Evolutionary conservation across 1,139 yeast genomes (phyloP), one percentile per base, ranked within the genome.

Genomic region (Suhomyces terraborum): DNA sequence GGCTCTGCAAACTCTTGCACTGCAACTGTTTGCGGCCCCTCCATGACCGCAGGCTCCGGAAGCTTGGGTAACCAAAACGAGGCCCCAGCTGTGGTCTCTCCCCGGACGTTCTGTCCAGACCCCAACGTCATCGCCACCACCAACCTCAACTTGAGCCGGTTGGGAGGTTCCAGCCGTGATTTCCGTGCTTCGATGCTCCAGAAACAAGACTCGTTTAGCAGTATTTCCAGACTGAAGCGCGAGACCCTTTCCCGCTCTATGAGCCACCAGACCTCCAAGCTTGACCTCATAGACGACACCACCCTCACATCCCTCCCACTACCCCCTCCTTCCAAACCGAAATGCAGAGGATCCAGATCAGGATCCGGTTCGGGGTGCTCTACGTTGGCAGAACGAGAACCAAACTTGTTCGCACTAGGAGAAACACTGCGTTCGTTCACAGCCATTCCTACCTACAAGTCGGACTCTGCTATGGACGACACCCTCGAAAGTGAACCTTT

Each of bases 231-330:
- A 19, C 26, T 30, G 19, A 32, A 35, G 19, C 32, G 40, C 6
- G 37, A 31, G 12, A 28, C 42, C 9, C 27, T 30, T 45, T 31
- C 59, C 56, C 21, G 23, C n/a, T 30, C 36, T 8, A 35, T 47
- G 24, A 34, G 36, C 26, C 59, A 55, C 32, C 63, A 66, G 9
- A 61, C 62, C 12, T 83, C 89, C 1, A 72, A 73, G 42, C 63
- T 84, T 9, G 89, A 84, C 48, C 64, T 83, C 42, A 68, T 84
- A 5, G 88, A 84, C 54, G 79, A 73, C 51, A 70, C 75, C 6
- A 74, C 76, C 14, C 61, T 84, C 40, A 84, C 91, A 0, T 82
- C 88, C 2, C 75, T 82, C 48, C 88, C 88, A 5, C 56, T 80
- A 26, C 80, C 84, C 3, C 84, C 84, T 16, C 86, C 84, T 1